These are phyloP conservation scores for Cynara cardunculus DNA, from an alignment of 129 eudicot species.

Conservation along the genomic window DNA sequence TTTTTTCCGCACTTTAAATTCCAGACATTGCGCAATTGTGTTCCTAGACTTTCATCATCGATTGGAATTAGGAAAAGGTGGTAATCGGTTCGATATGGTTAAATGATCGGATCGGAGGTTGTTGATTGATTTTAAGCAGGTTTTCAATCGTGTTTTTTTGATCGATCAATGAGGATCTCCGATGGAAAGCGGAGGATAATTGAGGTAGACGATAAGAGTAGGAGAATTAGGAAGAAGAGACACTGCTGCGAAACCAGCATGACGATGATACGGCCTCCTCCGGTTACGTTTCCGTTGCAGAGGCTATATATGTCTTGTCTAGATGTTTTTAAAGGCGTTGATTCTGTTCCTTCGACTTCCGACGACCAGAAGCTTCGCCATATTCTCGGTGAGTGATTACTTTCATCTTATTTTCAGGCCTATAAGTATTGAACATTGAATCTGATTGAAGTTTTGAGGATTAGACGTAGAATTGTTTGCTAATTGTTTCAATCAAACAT, in stretches of 20 bases:
- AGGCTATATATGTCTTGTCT: constrained; percentile 27
- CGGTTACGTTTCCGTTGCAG: constrained; percentile 26
- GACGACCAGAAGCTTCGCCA: constrained; percentile 31
- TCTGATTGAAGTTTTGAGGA: not conserved
- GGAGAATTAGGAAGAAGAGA: constrained; percentile 28
- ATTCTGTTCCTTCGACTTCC: constrained; percentile 39
- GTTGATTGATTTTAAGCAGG: not conserved
- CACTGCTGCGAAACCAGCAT: constrained; percentile 8
- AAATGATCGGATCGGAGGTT: not conserved
- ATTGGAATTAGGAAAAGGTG: not conserved
- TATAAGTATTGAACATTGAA: not conserved
- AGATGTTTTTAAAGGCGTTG: constrained; percentile 38
- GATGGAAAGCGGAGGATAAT: not conserved
- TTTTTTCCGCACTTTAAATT: not conserved
- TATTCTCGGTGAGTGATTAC: constrained; percentile 37
- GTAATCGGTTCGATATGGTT: not conserved
- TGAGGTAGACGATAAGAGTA: constrained; percentile 11
- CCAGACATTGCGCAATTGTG: not conserved
- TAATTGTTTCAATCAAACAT: not conserved
- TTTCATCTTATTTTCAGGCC: not conserved
- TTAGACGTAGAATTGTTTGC: not conserved
- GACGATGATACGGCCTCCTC: not conserved
- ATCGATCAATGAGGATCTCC: not conserved
- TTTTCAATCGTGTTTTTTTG: not conserved
- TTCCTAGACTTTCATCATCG: not conserved